phyloP scores from a whole-genome alignment of 352 stramenopile genomes.

The Pythium vanterpoolii region DNA sequence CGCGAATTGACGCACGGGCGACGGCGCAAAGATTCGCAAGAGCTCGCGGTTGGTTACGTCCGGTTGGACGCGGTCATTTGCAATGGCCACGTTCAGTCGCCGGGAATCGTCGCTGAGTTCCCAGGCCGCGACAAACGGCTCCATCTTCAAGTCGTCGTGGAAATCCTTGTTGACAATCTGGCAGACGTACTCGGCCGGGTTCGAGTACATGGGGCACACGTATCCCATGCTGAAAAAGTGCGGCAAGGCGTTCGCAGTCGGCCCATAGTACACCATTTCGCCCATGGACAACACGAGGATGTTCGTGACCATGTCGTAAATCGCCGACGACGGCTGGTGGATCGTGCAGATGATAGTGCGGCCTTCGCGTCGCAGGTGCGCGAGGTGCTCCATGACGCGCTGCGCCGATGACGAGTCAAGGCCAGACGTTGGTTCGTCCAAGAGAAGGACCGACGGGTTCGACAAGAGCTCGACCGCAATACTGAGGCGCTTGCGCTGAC shows the following conservation, averaged over 20 bases:
- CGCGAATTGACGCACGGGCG: slow-evolving; percentile 53
- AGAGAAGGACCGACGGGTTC: slow-evolving; percentile 93
- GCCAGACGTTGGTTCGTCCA: slow-evolving; percentile 93
- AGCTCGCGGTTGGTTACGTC: no score
- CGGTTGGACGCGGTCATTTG: no score
- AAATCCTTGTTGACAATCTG: slow-evolving; percentile 67
- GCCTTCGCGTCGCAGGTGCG: slow-evolving; percentile 39
- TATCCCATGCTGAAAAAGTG: slow-evolving; percentile 56
- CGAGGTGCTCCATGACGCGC: slow-evolving; percentile 81
- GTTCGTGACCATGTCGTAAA: slow-evolving; percentile 72
- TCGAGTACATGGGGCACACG: slow-evolving; percentile 62
- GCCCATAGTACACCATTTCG: slow-evolving; percentile 88
- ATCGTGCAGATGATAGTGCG: slow-evolving; percentile 82
- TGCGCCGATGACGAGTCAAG: slow-evolving; percentile 89
- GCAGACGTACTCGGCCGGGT: slow-evolving; percentile 63
- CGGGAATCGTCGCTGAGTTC: no score
- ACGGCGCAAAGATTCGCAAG: no score
- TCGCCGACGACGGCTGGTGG: slow-evolving; percentile 79
- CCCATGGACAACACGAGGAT: slow-evolving; percentile 61
- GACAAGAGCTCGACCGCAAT: slow-evolving; percentile 93
- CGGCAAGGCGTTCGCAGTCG: slow-evolving; percentile 39
- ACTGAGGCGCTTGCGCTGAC: slow-evolving; percentile 89
- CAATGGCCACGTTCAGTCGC: no score
- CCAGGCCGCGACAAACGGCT: slow-evolving; percentile 31
- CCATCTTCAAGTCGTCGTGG: slow-evolving; percentile 36